phyloP scores from a whole-genome alignment of 106 monocot genomes.

The Phalaenopsis equestris region DNA sequence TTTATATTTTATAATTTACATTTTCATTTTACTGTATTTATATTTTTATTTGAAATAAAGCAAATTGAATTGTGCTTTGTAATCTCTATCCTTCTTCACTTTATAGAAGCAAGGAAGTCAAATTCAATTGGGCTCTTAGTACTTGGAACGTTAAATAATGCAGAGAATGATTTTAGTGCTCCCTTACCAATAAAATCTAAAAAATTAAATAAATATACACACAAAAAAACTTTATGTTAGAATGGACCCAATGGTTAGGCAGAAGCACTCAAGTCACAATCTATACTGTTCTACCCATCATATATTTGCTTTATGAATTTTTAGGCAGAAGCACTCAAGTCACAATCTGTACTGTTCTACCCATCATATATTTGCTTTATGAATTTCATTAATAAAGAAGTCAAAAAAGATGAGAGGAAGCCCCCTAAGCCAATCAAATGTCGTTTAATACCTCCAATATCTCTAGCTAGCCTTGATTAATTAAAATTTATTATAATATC shows the following conservation, averaged over 20 bases:
- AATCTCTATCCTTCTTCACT: too few relatives aligned
- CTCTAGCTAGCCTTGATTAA: too few relatives aligned
- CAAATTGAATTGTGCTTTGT: too few relatives aligned
- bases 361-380: not conserved
- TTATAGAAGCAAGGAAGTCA: not conserved
- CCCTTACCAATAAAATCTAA: not conserved
- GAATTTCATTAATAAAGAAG: too few relatives aligned
- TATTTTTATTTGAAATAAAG: too few relatives aligned
- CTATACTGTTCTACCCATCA: not conserved
- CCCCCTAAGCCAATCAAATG: too few relatives aligned
- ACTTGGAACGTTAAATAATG: not conserved
- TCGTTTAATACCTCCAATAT: too few relatives aligned
- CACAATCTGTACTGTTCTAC: not conserved
- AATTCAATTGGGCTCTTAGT: not conserved
- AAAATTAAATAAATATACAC: constrained; percentile 1
- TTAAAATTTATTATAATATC: too few relatives aligned
- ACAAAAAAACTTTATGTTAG: not conserved
- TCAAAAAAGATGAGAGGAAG: too few relatives aligned
- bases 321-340: constrained; percentile 3
- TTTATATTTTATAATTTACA: too few relatives aligned
- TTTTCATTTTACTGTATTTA: too few relatives aligned
- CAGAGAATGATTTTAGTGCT: constrained; percentile 6
- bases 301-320: not conserved
- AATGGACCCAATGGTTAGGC: not conserved
- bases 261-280: not conserved